Percentiles rank a stretch among this genome's conserved stretches.
These are phyloP conservation scores for Hypoxylon sp. DNA, from an alignment of 2,329 filamentous ascomycete species.

Conservation along the genomic window DNA sequence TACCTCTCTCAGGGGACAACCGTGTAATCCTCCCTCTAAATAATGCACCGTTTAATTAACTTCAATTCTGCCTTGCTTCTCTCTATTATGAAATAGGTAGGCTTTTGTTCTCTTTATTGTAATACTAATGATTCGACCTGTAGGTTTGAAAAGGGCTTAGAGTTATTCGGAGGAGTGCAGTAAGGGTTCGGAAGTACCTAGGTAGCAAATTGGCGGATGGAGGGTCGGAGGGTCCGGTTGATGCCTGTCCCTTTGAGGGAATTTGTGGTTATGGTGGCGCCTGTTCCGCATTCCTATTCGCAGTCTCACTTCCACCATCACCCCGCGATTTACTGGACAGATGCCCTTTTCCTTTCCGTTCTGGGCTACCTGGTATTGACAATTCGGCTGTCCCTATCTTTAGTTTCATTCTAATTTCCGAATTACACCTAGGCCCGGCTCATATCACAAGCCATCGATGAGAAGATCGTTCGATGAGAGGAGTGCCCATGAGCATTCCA, in stretches of 20 bases:
- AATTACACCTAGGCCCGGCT: background rate
- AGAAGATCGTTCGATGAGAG: conserved; percentile 16
- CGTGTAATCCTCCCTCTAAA: too few relatives aligned
- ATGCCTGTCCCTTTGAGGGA: background rate
- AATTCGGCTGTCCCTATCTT: background rate
- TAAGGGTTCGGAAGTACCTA: conserved; percentile 2
- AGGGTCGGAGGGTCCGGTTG: conserved; percentile 15
- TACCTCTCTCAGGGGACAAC: too few relatives aligned
- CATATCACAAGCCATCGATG: conserved; percentile 8
- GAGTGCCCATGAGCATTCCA: conserved; percentile 4
- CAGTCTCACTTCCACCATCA: background rate
- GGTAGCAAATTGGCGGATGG: background rate
- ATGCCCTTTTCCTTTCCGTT: background rate
- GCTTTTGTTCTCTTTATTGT: too few relatives aligned
- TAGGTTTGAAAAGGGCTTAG: too few relatives aligned
- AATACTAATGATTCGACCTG: too few relatives aligned
- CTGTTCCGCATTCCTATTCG: background rate
- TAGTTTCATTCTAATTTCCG: background rate
- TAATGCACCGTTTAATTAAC: too few relatives aligned
- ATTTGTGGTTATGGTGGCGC: conserved; percentile 8
- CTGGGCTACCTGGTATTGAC: background rate
- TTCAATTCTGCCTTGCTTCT: too few relatives aligned
- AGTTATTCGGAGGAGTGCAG: background rate
- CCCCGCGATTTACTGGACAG: background rate
- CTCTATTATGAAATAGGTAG: too few relatives aligned